Evolutionary conservation across 768 basidiomycete genomes (phyloP), one percentile per base, ranked within the genome.

Genomic region (Amanita rubescens): DNA sequence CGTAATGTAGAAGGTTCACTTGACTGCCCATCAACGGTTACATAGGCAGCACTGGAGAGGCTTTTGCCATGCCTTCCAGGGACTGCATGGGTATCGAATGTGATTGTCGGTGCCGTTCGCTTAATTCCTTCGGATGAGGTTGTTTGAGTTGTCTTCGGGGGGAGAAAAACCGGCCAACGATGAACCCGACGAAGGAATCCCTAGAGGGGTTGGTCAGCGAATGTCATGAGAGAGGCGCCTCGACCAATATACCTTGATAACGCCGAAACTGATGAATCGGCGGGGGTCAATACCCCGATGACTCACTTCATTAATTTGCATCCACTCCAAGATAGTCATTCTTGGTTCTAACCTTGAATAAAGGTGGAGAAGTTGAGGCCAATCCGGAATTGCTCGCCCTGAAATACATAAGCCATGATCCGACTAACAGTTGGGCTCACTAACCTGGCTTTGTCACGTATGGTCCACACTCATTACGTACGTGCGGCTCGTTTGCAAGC

Each of bases 191-290:
- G 85, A 14, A 99, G 75, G 65, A 98, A 98, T 0, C 94, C 95
- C 84, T 89, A 56, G 1, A 17, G 14, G 17, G 19, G 9, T 25
- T 30, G 27, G 35, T n/a, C 58, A 38, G 56, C 30, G n/a, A n/a
- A 37, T 34, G 34, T 48, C 12, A 24, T 15, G 17, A n/a, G 19
- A 39, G 6, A 34, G 27, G 45, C 22, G 12, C 39, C 10, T n/a
- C n/a, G 43, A 11, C n/a, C 34, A 17, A n/a, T 59, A 14, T 65
- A 83, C 89, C 71, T 99, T 99, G 71, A 99, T 95, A 20, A 98
- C 90, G 5, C 96, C 96, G 62, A 98, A 99, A 56, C 89, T 94
- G 15, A 92, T 84, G 67, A 99, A 96, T n/a, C 96, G 81, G 8
- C 95, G 81, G 7, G 90, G 79, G 65, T 99, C 96, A 49, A 98